These are phyloP conservation scores for Diplogelasinospora grovesii DNA, from an alignment of 495 filamentous ascomycete genomes.

Conservation along the genomic window DNA sequence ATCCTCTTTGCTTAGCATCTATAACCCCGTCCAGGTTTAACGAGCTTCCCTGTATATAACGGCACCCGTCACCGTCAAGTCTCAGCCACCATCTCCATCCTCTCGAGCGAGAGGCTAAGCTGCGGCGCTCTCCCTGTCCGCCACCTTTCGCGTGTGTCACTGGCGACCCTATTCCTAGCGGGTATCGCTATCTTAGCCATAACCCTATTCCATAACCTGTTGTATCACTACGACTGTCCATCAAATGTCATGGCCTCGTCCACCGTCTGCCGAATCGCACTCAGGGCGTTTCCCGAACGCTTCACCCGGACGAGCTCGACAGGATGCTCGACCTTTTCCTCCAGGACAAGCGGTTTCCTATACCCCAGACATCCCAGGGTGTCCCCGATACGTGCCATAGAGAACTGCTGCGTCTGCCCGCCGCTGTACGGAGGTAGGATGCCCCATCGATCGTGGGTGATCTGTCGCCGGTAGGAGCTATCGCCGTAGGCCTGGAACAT, in stretches of 20 bases:
- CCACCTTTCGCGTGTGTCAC: too few relatives aligned
- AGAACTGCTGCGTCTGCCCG: constrained; percentile 1
- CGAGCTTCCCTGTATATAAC: too few relatives aligned
- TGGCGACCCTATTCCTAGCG: too few relatives aligned
- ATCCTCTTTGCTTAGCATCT: too few relatives aligned
- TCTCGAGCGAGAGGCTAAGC: too few relatives aligned
- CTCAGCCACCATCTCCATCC: too few relatives aligned
- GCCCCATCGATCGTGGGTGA: not conserved
- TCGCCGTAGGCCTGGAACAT: not conserved
- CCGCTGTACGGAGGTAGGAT: not conserved
- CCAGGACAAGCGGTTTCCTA: not conserved
- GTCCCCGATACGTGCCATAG: not conserved
- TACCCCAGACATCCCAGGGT: constrained; percentile 1
- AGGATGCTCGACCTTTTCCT: not conserved
- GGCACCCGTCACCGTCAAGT: too few relatives aligned
- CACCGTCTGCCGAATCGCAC: not conserved
- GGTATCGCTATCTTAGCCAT: too few relatives aligned
- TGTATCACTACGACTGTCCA: not conserved
- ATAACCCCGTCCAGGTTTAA: too few relatives aligned
- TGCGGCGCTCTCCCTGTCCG: too few relatives aligned
- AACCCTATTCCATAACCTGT: not conserved
- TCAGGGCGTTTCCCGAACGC: not conserved
- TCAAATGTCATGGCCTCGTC: constrained; percentile 1
- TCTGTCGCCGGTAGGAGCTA: not conserved
- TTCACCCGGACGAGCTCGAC: not conserved